A percentile compares a stretch with the other conserved stretches of the same genome.
These are phyloP conservation scores for Porcisia deanei DNA, from an alignment of 208 protist genomes.

Conservation along the genomic window DNA sequence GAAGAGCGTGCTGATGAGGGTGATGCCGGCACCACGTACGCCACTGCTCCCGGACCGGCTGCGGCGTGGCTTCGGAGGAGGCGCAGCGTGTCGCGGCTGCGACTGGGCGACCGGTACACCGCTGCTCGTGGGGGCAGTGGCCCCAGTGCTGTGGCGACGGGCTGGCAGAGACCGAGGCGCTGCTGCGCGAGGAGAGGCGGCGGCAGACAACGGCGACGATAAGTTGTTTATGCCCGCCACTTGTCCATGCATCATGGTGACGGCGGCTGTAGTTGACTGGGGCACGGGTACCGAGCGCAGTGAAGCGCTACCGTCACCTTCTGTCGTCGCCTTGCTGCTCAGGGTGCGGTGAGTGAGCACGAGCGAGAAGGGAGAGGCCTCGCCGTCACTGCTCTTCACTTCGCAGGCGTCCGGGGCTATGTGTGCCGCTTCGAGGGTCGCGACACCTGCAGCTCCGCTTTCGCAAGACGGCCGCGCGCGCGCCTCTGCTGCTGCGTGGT, in stretches of 20 bases:
- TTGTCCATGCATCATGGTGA: background rate
- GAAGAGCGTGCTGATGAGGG: background rate
- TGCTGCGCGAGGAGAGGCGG: background rate
- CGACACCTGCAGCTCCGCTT: background rate
- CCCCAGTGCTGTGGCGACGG: background rate
- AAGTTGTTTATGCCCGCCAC: background rate
- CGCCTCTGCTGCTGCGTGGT: background rate
- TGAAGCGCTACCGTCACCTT: background rate
- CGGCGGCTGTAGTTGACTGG: background rate
- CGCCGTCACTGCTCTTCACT: background rate
- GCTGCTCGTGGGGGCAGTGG: background rate
- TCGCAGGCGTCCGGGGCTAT: background rate
- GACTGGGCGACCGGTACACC: background rate
- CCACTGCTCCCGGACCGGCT: conserved; percentile 15
- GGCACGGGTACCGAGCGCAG: background rate
- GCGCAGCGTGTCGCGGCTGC: background rate
- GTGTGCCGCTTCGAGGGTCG: background rate
- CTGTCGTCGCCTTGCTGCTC: background rate
- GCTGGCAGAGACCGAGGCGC: conserved; percentile 1
- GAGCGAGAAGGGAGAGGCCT: background rate
- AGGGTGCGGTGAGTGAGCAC: conserved; percentile 3
- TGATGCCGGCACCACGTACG: background rate
- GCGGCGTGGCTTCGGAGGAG: conserved; percentile 4
- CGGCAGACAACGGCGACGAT: background rate
- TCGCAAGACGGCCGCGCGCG: background rate